Base-by-base conservation (phyloP, 192 early-diverging fungal species). In the Spizellomyces sp. region DNA sequence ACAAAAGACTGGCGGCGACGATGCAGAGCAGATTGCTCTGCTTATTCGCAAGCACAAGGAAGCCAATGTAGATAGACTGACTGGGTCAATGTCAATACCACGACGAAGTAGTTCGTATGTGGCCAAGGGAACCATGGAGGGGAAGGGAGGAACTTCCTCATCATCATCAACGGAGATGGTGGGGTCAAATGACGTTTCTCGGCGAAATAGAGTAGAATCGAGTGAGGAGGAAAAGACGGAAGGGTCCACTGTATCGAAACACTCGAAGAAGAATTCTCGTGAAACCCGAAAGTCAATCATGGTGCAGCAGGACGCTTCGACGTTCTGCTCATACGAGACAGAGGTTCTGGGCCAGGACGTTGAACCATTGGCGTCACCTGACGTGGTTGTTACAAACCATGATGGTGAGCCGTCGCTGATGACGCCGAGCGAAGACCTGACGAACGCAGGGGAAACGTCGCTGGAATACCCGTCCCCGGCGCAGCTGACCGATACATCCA, bases 1-100 rank as follows among this genome's bases (percentile, higher is more conserved):
- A 61, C 14, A 22, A 14, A 41, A 2, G 10, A 58, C 21, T 21
- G 66, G 67, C 58, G 48, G 22, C 14, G 69, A 64, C 15, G 36
- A 62, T 42, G 59, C 58, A 9, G 61, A 65, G 58, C 70, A 57
- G 6, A 69, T 77, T 55, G 70, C 69, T 6, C 42, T 48, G 17
- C 64, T 77, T 17, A 67, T 77, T 19, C 66, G 66, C 21, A 63
- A 77, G 46, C 70, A 67, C 66, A 77, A 77, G 50, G 70, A 77
- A 42, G 61, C 55, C 9, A 59, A 64, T 47, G 19, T 71, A 8
- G 75, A 71, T 44, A 67, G 45, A 42, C 10, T 19, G 42, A 77
- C 70, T 2, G 70, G 70, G 10, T 5, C 64, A n/a, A 21, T 56
- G 27, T 41, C 50, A 8, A 73, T 77, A 21, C 75, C 75, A 5